Percentiles rank a stretch among this genome's conserved stretches.
These are phyloP conservation scores for Collybia nuda DNA, from an alignment of 768 basidiomycete species.

Conservation along the genomic window DNA sequence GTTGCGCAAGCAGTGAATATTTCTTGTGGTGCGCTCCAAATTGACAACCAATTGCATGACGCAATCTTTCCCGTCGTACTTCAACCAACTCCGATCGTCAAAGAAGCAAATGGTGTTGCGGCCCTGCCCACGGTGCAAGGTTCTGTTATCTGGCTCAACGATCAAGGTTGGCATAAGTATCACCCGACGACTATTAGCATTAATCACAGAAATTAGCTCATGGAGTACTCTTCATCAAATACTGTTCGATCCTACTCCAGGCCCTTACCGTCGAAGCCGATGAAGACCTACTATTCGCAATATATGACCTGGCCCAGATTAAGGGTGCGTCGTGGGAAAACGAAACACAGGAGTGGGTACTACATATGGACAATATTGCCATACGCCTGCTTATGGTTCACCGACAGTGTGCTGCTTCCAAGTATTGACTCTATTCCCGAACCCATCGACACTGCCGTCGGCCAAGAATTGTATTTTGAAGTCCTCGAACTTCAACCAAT, in stretches of 20 bases:
- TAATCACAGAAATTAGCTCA: slow-evolving; percentile 59
- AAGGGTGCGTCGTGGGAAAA: slow-evolving; percentile 91
- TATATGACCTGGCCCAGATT: slow-evolving; percentile 91
- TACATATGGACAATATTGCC: background rate
- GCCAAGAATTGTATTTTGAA: slow-evolving; percentile 92
- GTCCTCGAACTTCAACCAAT: slow-evolving; percentile 94
- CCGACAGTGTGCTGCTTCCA: slow-evolving; percentile 66
- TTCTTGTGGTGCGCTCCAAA: slow-evolving; percentile 83
- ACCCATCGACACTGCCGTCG: slow-evolving; percentile 61
- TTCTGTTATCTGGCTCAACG: slow-evolving; percentile 88
- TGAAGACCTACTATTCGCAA: slow-evolving; percentile 91
- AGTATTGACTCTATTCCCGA: slow-evolving; percentile 69
- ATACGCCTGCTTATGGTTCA: slow-evolving; percentile 1
- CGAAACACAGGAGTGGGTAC: slow-evolving; percentile 67
- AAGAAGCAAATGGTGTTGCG: slow-evolving; percentile 71
- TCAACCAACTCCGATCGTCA: slow-evolving; percentile 88
- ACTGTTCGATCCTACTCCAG: slow-evolving; percentile 91
- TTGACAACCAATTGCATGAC: slow-evolving; percentile 98
- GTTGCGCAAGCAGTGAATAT: slow-evolving; percentile 80
- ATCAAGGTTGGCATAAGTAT: slow-evolving; percentile 63
- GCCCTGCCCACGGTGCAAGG: slow-evolving; percentile 88
- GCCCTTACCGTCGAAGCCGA: slow-evolving; percentile 95
- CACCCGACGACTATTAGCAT: background rate
- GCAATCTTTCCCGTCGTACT: slow-evolving; percentile 92
- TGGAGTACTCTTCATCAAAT: slow-evolving; percentile 97